Base-by-base conservation (phyloP, 331 rosid species). In the Dryas integrifolia region DNA sequence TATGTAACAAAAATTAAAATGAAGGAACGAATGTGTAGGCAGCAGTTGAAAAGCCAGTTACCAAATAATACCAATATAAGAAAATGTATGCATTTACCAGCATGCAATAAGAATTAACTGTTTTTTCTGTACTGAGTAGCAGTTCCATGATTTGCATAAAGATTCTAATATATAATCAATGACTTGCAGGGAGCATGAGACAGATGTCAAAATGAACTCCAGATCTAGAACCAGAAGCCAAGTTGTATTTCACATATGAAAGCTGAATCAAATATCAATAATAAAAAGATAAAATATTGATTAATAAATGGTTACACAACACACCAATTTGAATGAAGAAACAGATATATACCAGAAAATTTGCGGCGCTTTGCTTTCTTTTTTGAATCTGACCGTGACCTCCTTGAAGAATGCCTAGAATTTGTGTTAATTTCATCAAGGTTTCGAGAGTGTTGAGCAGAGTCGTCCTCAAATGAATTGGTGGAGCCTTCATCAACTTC, bases 361-460 rank as follows among this genome's bases (percentile, higher is more conserved):
- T 86, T 94, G 51, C 67, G 96, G 45, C 83, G 91, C 74, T 76
- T 94, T 67, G 75, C 38, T 83, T 86, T 94, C 84, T 66, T 94
- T 85, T 88, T 94, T 50, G 86, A 77, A 80, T 79, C 83, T 24
- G 85, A 58, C 53, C 64, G 85, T 4, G 87, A 63, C 62, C 73
- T 86, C 82, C n/a, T 87, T 39, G 75, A 79, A 62, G 89, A 79
- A 24, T 72, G 90, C 75, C 58, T 83, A 71, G 92, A 83, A 61
- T 82, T 82, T 77, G 74, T 45, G 74, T 76, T 75, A 59, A 65
- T 73, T 69, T 75, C 68, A 48, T 76, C 80, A 65, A 69, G 66
- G 61, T 9, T 73, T 60, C 41, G 83, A 73, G 68, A 72, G 65
- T 58, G 72, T 30, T 65, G 64, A 41, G 83, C 76, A 74, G 85